Evolutionary conservation across 306 rosid genomes (phyloP).

Genomic region (Acacia confusa): DNA sequence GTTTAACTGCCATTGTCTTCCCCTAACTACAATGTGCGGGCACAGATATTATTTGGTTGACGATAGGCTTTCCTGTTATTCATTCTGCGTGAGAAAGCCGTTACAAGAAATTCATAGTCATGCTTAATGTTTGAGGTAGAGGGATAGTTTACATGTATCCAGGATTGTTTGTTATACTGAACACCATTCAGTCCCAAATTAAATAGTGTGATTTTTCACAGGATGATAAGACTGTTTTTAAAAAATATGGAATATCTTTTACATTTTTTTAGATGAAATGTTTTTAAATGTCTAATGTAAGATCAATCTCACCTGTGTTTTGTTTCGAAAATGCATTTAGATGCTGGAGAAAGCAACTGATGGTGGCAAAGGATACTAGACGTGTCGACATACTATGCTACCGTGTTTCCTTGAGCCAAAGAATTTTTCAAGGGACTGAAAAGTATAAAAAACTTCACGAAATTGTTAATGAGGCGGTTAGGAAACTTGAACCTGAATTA

Average conservation of each 20-base stretch:
- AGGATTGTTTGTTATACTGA: background rate
- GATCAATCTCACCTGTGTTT: slow-evolving; percentile 37
- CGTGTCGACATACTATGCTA: slow-evolving; percentile 91
- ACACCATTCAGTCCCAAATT: background rate
- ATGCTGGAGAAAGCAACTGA: slow-evolving; percentile 86
- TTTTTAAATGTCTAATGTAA: slow-evolving; percentile 12
- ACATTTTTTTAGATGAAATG: slow-evolving; percentile 13
- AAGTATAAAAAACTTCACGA: slow-evolving; percentile 58
- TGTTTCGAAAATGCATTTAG: slow-evolving; percentile 44
- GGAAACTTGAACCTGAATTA: slow-evolving; percentile 86
- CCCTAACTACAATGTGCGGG: no score
- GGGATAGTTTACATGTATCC: background rate
- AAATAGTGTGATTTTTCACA: background rate
- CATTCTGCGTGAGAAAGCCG: background rate
- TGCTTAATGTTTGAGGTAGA: background rate
- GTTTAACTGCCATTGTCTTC: background rate
- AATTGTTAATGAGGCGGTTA: slow-evolving; percentile 69
- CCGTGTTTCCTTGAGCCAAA: slow-evolving; percentile 88
- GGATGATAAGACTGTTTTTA: background rate
- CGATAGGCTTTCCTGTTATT: background rate
- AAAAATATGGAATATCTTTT: background rate
- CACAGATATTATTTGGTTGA: background rate
- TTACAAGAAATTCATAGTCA: background rate
- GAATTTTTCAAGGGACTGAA: slow-evolving; percentile 77
- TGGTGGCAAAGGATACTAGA: slow-evolving; percentile 80